Base-by-base conservation (phyloP, 352 stramenopile species). In the Phytophthora lateralis region DNA sequence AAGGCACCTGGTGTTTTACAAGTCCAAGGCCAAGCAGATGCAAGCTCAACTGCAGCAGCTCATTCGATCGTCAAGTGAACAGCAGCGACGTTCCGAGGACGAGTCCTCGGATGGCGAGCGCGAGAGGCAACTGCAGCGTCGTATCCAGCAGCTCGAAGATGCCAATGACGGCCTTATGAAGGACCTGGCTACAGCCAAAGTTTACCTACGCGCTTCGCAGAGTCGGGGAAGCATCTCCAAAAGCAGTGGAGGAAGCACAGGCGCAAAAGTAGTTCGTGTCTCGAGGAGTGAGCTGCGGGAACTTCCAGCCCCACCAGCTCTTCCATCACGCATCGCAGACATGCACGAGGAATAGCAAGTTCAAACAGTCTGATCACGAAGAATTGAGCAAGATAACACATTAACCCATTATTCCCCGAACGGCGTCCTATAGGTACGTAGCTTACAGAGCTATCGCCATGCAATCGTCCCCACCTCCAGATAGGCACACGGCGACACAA, bases 1-100 rank as follows among this genome's bases (percentile, higher is more conserved):
- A 60, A 95, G 92, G 55, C 84, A 95, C 63, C 29, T 95, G 5
- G 82, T 93, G 41, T 90, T 95, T 50, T 95, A 92, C 81, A 93
- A 95, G 54, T 80, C 82, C 15, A 95, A 95, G 50, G 82, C 84
- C 27, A 92, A 95, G 58, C 84, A 95, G 56, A 88, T 91, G 78
- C 86, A 95, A 47, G 54, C 65, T n/a, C 86, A 95, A 63, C 56
- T 94, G 12, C 81, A 90, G 66, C 81, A 92, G 63, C 72, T 92
- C 14, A 90, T 94, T 48, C 78, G 80, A 0, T 76, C 82, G 37
- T 90, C 80, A 21, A 71, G 39, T 57, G 49, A 81, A 39, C 21
- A 77, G 61, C 50, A 85, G 77, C 38, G 50, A 79, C 42, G 46
- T 65, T 15, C 35, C 50, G 32, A 30, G 5, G 50, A 60, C 3